Evolutionary conservation across 805 yeast species (phyloP).

Genomic region (Saccharomycopsis fermentans): DNA sequence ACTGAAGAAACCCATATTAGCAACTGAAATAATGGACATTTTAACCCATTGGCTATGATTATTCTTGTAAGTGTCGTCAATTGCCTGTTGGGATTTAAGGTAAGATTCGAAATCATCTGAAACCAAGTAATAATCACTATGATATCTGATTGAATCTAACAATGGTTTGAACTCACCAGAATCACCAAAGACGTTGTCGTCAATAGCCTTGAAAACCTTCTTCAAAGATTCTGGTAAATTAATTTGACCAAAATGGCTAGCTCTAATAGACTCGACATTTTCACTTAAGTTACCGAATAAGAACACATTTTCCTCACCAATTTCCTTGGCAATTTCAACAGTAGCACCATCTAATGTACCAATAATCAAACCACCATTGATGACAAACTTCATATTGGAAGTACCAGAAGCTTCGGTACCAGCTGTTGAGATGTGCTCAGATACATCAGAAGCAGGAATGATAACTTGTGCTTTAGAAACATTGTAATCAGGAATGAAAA

Average conservation of each 20-base stretch:
- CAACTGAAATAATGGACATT: constrained; percentile 69
- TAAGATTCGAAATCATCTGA: constrained; percentile 84
- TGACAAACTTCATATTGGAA: constrained; percentile 88
- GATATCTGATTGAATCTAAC: constrained; percentile 56
- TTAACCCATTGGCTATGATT: constrained; percentile 66
- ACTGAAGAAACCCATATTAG: constrained; percentile 88
- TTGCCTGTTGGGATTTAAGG: constrained; percentile 66
- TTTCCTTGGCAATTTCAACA: constrained; percentile 87
- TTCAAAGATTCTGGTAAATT: constrained; percentile 48
- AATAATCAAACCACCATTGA: constrained; percentile 87
- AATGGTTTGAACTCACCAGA: constrained; percentile 55
- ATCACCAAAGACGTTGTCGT: constrained; percentile 63
- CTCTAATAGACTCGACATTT: constrained; percentile 78
- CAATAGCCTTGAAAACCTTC: constrained; percentile 57
- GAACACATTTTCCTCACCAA: constrained; percentile 89
- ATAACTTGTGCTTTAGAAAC: constrained; percentile 91
- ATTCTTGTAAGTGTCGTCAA: constrained; percentile 57
- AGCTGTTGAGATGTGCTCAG: constrained; percentile 93
- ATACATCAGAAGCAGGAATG: constrained; percentile 80
- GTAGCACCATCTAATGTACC: constrained; percentile 98
- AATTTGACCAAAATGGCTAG: constrained; percentile 50
- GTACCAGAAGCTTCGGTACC: constrained; percentile 97
- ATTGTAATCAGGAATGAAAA: constrained; percentile 84
- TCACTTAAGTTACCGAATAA: constrained; percentile 86
- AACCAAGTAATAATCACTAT: constrained; percentile 82